Evolutionary conservation across 257 asterid genomes (phyloP), one percentile per base, ranked within the genome.

Genomic region (Cynanchum wilfordii): DNA sequence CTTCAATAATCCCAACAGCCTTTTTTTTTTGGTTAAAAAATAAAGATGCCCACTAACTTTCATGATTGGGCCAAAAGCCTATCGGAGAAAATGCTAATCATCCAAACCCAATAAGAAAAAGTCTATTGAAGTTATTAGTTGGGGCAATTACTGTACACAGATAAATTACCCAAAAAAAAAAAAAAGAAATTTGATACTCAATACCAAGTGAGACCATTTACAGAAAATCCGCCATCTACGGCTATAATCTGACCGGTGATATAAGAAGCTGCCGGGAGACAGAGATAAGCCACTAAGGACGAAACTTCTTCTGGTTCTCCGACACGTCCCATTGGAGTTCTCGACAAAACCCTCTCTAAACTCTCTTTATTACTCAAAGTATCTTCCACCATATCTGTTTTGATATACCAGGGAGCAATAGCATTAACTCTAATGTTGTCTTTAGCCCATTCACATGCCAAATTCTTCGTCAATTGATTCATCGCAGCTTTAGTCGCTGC

Each of bases 361-460:
- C 0, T 47, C n/a, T 45, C 76, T 4, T 66, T 25, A n/a, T 15
- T 7, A 10, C 17, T 49, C 3, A 66, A 7, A 13, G 3, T 2
- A 11, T 7, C 29, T 40, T 74, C 78, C 12, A 17, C 47, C 19
- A 65, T 25, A 0, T 55, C 10, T 0, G 77, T 73, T 51, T 47
- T 65, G 3, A 65, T 19, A 0, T 51, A 51, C 77, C 77, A 73
- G 0, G 77, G 77, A 5, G 77, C 77, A 8, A 33, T 49, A 27
- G 44, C 6, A 24, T 73, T 73, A 36, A 63, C 70, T 10, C 76
- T 44, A 16, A 73, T 73, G 11, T 33, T 52, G 40, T 64, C 66
- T 51, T 73, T 64, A 22, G 57, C 77, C 77, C 77, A 73, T 65
- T 74, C 72, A 15, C 77, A 65, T 2, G 77, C 77, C 45, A 74